Percentiles rank a stretch among this genome's conserved stretches.
phyloP scores from a whole-genome alignment of 2,329 filamentous ascomycete species.

The Cercospora janseana region DNA sequence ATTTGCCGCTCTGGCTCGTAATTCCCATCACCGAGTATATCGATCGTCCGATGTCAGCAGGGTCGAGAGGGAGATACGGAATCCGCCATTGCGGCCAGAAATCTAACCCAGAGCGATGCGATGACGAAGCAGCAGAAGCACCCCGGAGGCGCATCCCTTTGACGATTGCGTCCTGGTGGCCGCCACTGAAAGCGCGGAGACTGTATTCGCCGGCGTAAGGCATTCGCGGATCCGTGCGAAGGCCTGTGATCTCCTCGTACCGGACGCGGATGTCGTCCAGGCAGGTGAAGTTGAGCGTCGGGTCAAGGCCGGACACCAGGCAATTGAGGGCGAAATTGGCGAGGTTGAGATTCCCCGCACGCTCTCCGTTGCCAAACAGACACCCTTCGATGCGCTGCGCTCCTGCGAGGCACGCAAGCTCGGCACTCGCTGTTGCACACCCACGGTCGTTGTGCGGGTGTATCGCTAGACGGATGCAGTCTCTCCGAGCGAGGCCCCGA shows the following conservation, averaged over 20 bases:
- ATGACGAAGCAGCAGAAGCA: too few species aligned
- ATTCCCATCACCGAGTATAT: neutral
- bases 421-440: slow-evolving; percentile 82
- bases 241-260: slow-evolving; percentile 90
- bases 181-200: slow-evolving; percentile 87
- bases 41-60: neutral
- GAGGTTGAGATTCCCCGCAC: slow-evolving; percentile 92
- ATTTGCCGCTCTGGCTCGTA: slow-evolving; percentile 11
- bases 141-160: slow-evolving; percentile 77
- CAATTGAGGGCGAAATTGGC: slow-evolving; percentile 90
- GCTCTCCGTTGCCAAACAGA: slow-evolving; percentile 89
- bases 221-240: slow-evolving; percentile 82
- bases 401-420: slow-evolving; percentile 95
- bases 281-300: slow-evolving; percentile 86
- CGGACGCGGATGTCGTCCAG: slow-evolving; percentile 80
- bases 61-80: slow-evolving; percentile 6
- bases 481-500: slow-evolving; percentile 74
- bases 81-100: neutral
- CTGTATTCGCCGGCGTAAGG: slow-evolving; percentile 89
- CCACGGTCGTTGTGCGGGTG: slow-evolving; percentile 95
- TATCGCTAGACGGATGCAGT: slow-evolving; percentile 83
- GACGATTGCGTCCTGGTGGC: slow-evolving; percentile 94
- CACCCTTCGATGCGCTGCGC: slow-evolving; percentile 93
- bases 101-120: neutral
- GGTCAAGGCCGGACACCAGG: slow-evolving; percentile 87